Base-by-base conservation (phyloP, 169 alveolate genomes). In the Plasmodium yoelii region DNA sequence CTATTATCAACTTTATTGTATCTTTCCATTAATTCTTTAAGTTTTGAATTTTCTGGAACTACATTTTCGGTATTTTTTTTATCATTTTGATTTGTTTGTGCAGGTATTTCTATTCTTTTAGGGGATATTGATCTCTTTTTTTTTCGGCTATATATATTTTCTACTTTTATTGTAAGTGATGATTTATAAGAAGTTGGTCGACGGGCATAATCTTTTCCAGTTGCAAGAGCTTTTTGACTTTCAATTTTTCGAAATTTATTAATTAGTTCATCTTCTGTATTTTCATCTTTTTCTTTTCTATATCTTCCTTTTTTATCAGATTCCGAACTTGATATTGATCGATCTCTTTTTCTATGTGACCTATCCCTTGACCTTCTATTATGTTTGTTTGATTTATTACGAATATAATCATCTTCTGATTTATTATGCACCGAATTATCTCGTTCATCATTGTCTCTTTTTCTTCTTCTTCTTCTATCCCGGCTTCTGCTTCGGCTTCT, bases 181-280 rank as follows among this genome's bases (percentile, higher is more conserved):
- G 95, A 74, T 49, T 93, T 93, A 88, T 88, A 93, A 64, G 95
- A 92, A 8, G 94, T 84, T 4, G 96, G 96, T 44, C 96, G 88
- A 46, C 92, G 88, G 0, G 93, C 94, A 90, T 93, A 93, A 61
- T 92, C 96, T 90, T 92, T 93, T 53, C 96, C 96, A 19, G 89
- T 89, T 12, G 96, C 96, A 24, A 93, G 68, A 4, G 94, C 96
- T 59, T 90, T 88, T 59, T 93, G 94, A 49, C 94, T 71, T 80
- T 93, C 94, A 2, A 93, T 74, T 63, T 93, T 90, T 73, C 91
- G 75, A 80, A 77, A 93, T 73, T 92, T 93, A 26, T 73, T 75
- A 53, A 92, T 69, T 49, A 91, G 61, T 74, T 84, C 96, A 34
- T 92, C 93, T 73, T 87, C 92, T 15, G 88, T 92, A 12, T 75